A percentile compares a stretch with the other conserved stretches of the same genome.
Conservation (phyloP, 1,284 basidiomycete species). For the Cutaneotrichosporon sp. region DNA sequence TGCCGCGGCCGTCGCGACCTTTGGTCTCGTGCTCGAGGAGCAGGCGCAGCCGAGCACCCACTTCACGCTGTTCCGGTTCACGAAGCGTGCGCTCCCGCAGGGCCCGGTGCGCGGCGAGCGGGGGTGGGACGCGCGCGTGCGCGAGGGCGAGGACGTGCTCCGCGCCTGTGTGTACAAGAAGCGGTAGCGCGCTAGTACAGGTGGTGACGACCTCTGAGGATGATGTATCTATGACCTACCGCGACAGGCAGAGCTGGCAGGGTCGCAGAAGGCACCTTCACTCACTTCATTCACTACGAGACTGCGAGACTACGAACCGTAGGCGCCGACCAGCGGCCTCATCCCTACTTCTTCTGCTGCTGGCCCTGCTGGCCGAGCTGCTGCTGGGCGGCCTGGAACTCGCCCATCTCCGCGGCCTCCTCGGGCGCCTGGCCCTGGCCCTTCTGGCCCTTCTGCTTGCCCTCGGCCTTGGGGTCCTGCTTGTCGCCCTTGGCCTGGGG, state of each 20-base stretch:
- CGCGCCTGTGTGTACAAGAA: constrained; percentile 98
- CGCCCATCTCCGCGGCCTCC: neutral
- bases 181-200: constrained; percentile 58
- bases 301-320: too few relatives aligned
- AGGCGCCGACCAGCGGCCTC: neutral
- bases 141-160: constrained; percentile 65
- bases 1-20: constrained; percentile 64
- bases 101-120: constrained; percentile 56
- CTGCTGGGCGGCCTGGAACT: too few relatives aligned
- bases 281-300: too few relatives aligned
- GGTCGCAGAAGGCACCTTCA: too few relatives aligned
- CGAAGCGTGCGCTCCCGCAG: constrained; percentile 60
- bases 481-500: neutral
- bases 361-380: too few relatives aligned
- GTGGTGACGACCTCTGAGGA: too few relatives aligned
- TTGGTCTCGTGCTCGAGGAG: constrained; percentile 66
- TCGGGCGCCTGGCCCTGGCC: too few relatives aligned
- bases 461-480: neutral
- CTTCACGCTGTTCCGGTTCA: constrained; percentile 84
- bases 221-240: too few relatives aligned
- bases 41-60: constrained; percentile 71
- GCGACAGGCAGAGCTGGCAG: too few relatives aligned
- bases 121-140: constrained; percentile 66
- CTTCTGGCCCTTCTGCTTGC: neutral
- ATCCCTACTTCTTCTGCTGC: neutral